A percentile compares a stretch with the other conserved stretches of the same genome.
Conservation (phyloP, 2,329 filamentous ascomycete species). For the Nothomitra cinnamomea region DNA sequence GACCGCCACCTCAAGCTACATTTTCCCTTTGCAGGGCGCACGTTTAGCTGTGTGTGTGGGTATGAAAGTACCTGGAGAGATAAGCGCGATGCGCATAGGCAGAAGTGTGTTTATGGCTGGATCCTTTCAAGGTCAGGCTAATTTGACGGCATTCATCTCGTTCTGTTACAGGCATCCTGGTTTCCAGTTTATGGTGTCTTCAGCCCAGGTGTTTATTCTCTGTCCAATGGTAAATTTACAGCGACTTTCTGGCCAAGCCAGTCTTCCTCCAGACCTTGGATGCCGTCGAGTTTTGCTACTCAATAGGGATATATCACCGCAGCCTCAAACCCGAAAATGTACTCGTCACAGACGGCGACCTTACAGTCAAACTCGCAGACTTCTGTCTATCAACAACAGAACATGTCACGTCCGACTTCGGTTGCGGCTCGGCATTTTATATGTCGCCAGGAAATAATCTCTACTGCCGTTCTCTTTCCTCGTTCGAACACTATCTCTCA, state of each 20-base stretch:
- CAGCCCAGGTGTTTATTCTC: no score
- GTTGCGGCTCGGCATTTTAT: slow-evolving; percentile 96
- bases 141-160: no score
- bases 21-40: no score
- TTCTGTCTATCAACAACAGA: slow-evolving; percentile 89
- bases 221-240: no score
- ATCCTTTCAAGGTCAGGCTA: no score
- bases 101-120: no score
- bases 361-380: slow-evolving; percentile 88
- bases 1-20: no score
- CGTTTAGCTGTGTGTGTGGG: no score
- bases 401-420: slow-evolving; percentile 76
- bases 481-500: not conserved
- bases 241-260: slow-evolving; percentile 71
- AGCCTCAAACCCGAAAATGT: slow-evolving; percentile 98
- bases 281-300: slow-evolving; percentile 91
- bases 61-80: no score
- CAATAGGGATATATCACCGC: slow-evolving; percentile 84
- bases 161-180: no score
- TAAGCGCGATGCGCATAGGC: no score
- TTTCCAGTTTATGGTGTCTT: no score
- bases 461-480: slow-evolving; percentile 10
- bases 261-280: slow-evolving; percentile 92
- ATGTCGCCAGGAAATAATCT: slow-evolving; percentile 76
- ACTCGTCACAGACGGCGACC: slow-evolving; percentile 71